phyloP scores from a whole-genome alignment of 108 stramenopile species.

The Skeletonema marinoi region DNA sequence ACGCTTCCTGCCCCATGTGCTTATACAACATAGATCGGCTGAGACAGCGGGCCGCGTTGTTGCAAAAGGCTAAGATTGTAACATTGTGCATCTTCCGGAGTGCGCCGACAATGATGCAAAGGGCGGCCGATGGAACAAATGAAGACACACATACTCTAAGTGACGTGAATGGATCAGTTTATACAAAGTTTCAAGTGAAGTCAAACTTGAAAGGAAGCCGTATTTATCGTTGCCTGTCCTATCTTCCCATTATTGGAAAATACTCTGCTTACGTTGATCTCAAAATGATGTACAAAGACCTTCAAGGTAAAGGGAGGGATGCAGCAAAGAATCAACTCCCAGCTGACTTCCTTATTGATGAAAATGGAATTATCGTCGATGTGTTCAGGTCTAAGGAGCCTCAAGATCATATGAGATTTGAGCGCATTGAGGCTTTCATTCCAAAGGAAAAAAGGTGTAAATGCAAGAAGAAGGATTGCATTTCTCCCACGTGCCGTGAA shows the following conservation, averaged over 20 bases:
- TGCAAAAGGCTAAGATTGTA: not conserved
- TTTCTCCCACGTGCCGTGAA: not conserved
- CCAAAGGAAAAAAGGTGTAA: no score
- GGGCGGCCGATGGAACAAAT: not conserved
- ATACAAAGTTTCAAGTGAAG: slow-evolving; percentile 1
- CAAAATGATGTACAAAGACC: not conserved
- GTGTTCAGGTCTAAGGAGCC: not conserved
- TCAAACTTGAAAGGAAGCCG: not conserved
- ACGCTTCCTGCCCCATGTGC: slow-evolving; percentile 2
- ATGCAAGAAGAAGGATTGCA: no score
- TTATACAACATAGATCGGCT: not conserved
- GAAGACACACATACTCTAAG: not conserved
- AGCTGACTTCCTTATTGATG: slow-evolving; percentile 10
- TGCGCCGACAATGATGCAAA: not conserved
- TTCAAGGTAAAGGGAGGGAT: not conserved
- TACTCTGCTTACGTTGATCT: not conserved
- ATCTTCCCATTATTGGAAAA: not conserved
- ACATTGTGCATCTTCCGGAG: not conserved
- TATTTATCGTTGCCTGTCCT: not conserved
- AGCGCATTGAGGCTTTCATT: not conserved
- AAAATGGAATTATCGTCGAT: slow-evolving; percentile 14
- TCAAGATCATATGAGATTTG: slow-evolving; percentile 4
- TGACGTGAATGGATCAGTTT: slow-evolving; percentile 1
- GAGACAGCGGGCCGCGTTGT: no score
- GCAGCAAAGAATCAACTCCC: slow-evolving; percentile 1